Conservation (phyloP, 1,284 basidiomycete species). For the Mycosarcoma maydis region DNA sequence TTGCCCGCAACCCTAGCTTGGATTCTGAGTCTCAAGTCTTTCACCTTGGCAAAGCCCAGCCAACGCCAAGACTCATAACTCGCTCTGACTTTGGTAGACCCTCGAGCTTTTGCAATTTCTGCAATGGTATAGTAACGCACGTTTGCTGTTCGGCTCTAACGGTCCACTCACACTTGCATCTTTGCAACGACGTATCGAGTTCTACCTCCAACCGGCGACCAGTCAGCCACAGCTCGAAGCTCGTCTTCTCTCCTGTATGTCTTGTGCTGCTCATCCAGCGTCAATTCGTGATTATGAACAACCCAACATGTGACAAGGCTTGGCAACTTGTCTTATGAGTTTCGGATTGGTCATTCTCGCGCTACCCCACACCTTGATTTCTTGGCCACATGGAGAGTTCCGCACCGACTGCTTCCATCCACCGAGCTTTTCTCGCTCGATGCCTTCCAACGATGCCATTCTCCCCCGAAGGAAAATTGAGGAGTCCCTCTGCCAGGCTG, state of each 20-base stretch:
- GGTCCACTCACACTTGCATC: neutral
- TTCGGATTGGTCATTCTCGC: neutral
- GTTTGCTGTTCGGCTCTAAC: neutral
- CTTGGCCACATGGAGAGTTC: neutral
- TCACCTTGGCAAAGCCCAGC: conserved; percentile 1
- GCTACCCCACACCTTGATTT: neutral
- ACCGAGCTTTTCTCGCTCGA: no score
- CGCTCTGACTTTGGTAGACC: no score
- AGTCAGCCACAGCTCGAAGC: neutral
- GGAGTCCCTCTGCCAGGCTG: no score
- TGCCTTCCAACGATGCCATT: no score
- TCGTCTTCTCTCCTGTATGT: neutral
- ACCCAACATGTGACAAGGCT: conserved; percentile 4
- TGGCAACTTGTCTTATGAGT: neutral
- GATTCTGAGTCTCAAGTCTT: conserved; percentile 6
- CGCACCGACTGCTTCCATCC: neutral
- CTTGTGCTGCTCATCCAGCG: neutral
- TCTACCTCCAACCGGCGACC: neutral
- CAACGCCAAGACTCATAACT: neutral
- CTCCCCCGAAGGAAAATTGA: no score
- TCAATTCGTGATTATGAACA: no score
- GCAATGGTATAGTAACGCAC: no score
- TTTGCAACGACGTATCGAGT: neutral
- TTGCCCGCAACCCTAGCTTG: conserved; percentile 4
- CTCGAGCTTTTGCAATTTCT: no score